Percentiles rank a stretch among this genome's conserved stretches.
These are phyloP conservation scores for Dunaliella primolecta DNA, from an alignment of 139 green algal genomes.

Conservation along the genomic window DNA sequence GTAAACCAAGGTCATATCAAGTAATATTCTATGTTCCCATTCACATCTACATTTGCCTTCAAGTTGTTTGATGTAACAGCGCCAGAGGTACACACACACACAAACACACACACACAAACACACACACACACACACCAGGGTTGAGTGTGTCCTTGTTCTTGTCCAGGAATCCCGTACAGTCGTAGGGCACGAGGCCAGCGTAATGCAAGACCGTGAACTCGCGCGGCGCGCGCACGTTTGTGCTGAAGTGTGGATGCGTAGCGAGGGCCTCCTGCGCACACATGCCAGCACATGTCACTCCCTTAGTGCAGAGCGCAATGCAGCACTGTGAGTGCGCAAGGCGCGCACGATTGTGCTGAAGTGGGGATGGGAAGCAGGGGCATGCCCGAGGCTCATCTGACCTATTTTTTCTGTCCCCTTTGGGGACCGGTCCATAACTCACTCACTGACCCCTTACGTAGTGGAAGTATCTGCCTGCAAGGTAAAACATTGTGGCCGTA, in stretches of 20 bases:
- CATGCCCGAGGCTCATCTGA: not conserved
- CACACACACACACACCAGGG: constrained; percentile 27
- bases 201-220: constrained; percentile 84
- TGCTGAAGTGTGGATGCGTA: constrained; percentile 51
- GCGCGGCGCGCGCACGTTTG: constrained; percentile 35
- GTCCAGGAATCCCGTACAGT: constrained; percentile 63
- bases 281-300: not conserved
- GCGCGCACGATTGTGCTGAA: not conserved
- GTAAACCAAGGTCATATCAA: no score
- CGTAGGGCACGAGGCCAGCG: constrained; percentile 66
- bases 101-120: not conserved
- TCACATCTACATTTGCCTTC: no score
- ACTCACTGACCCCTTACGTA: no score
- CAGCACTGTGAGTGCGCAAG: no score
- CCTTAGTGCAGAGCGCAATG: no score
- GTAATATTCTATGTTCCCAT: no score
- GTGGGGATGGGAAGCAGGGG: not conserved
- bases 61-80: no score
- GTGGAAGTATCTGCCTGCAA: no score
- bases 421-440: no score
- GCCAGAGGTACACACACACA: not conserved
- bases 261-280: constrained; percentile 36
- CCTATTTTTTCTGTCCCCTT: no score
- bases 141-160: constrained; percentile 82
- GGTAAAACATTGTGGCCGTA: no score